phyloP scores from a whole-genome alignment of 495 filamentous ascomycete genomes.

The Hypoxylon lienhwacheense region DNA sequence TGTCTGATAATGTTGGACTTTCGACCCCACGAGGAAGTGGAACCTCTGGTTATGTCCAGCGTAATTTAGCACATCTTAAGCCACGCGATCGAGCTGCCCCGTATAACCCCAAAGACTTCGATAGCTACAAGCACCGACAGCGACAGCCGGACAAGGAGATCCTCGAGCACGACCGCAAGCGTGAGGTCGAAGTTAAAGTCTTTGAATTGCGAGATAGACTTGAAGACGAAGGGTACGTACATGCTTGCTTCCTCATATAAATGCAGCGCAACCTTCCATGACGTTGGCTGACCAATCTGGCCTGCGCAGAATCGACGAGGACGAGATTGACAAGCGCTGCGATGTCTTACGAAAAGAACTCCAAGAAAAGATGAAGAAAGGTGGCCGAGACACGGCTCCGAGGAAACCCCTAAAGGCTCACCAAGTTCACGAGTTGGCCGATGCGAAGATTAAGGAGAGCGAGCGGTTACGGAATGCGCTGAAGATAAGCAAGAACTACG shows the following conservation, averaged over 20 bases:
- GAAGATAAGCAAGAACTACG: constrained; percentile 84
- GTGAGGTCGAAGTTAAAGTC: constrained; percentile 87
- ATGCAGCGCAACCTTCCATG: too few relatives aligned
- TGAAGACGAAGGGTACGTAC: constrained; percentile 78
- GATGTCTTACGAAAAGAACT: constrained; percentile 66
- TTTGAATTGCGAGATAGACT: constrained; percentile 86
- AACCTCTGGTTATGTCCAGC: constrained; percentile 96
- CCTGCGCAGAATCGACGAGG: constrained; percentile 67
- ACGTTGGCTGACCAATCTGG: not conserved
- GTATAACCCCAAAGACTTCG: constrained; percentile 64
- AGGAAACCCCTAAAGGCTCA: constrained; percentile 74
- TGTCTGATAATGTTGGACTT: constrained; percentile 98
- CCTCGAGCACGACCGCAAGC: constrained; percentile 86
- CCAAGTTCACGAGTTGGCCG: constrained; percentile 93
- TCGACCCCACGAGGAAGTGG: constrained; percentile 91
- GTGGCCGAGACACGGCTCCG: constrained; percentile 39
- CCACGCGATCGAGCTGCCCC: constrained; percentile 68
- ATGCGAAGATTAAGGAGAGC: constrained; percentile 95
- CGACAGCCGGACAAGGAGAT: constrained; percentile 89
- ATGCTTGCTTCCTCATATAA: too few relatives aligned
- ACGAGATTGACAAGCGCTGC: constrained; percentile 74
- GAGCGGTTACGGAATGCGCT: constrained; percentile 85
- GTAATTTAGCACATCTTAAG: constrained; percentile 84
- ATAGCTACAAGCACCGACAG: constrained; percentile 65
- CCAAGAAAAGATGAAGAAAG: constrained; percentile 52